Evolutionary conservation across 2,329 filamentous ascomycete genomes (phyloP).

Genomic region (Pseudocercospora macadamiae): DNA sequence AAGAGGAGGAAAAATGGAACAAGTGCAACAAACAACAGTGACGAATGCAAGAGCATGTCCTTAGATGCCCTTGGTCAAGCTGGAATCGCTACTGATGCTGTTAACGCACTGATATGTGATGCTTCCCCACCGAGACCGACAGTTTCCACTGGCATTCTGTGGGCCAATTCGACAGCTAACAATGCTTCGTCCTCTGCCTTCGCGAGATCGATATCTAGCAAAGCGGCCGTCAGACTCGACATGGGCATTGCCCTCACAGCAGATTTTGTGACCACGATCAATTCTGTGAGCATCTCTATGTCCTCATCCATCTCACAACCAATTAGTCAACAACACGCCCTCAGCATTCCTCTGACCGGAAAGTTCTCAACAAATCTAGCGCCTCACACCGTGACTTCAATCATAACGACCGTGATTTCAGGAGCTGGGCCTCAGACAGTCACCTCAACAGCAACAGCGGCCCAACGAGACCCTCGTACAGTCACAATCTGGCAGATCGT

Average conservation of each 20-base stretch:
- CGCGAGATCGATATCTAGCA: not conserved
- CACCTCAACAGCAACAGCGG: not conserved
- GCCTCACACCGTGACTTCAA: not conserved
- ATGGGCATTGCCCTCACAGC: too few relatives aligned
- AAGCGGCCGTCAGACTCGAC: not conserved
- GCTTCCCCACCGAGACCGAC: not conserved
- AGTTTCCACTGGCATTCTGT: not conserved
- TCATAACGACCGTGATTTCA: not conserved
- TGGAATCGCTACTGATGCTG: not conserved
- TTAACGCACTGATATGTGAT: not conserved
- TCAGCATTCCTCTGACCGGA: not conserved
- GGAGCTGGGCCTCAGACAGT: not conserved
- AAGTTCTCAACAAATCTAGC: not conserved
- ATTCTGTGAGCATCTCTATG: too few relatives aligned
- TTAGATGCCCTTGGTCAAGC: constrained; percentile 1
- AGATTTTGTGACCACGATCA: too few relatives aligned
- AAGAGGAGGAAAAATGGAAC: not conserved
- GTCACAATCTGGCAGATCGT: not conserved
- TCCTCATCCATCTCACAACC: too few relatives aligned
- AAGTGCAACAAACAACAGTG: not conserved
- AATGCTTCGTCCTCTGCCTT: not conserved
- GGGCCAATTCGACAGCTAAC: not conserved
- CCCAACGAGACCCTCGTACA: not conserved
- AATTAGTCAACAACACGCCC: too few relatives aligned
- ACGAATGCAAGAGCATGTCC: not conserved